Conservation (phyloP, 2,329 filamentous ascomycete species). For the Zymoseptoria crescenta region DNA sequence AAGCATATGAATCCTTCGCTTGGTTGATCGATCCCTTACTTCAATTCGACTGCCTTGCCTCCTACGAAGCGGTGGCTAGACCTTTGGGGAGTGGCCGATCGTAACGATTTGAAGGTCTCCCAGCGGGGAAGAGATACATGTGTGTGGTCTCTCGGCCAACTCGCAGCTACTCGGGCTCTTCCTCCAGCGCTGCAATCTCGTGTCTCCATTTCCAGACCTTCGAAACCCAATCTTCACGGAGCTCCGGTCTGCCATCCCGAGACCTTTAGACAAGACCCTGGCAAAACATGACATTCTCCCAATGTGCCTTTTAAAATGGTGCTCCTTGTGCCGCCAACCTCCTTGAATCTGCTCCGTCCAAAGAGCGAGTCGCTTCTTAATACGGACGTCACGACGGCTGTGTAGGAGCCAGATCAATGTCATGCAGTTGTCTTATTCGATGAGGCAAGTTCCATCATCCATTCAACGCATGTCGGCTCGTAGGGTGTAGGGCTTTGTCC, state of each 20-base stretch:
- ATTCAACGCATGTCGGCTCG: too few relatives aligned
- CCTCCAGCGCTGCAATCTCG: too few relatives aligned
- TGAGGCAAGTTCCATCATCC: too few relatives aligned
- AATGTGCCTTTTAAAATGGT: background rate
- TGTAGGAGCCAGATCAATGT: too few relatives aligned
- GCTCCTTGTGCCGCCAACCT: too few relatives aligned
- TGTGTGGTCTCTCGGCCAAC: background rate
- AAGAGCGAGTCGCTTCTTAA: too few relatives aligned
- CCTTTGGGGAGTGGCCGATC: background rate
- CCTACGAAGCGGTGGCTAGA: background rate
- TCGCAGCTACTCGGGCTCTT: background rate
- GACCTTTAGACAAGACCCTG: background rate
- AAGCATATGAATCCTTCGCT: background rate
- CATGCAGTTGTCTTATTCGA: too few relatives aligned
- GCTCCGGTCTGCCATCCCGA: background rate
- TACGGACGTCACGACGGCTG: too few relatives aligned
- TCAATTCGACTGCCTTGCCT: background rate
- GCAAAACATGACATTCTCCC: background rate
- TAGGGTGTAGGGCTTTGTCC: too few relatives aligned
- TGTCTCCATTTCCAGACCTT: background rate
- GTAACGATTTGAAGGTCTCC: background rate
- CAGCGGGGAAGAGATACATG: background rate
- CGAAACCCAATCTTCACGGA: background rate
- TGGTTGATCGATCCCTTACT: background rate
- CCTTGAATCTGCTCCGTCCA: too few relatives aligned